Evolutionary conservation across 306 rosid genomes (phyloP), one percentile per base, ranked within the genome.

Genomic region (Acacia crassicarpa): DNA sequence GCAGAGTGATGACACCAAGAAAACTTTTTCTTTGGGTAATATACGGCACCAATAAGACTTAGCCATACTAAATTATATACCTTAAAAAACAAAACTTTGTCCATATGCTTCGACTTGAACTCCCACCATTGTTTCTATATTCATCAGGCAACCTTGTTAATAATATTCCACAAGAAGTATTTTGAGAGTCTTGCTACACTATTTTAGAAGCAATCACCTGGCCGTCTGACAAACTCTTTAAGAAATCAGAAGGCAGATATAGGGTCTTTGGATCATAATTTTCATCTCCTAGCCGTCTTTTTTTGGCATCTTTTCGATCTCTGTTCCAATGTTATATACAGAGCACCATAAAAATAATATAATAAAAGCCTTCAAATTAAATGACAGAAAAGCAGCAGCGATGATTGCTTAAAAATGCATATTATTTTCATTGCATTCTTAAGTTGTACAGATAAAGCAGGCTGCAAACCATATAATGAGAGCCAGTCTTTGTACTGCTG

Each of bases 81-180:
- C 99, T 95, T 95, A 89, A 93, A 95, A 86, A 95, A 95, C 71
- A 92, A 79, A 76, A 95, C 96, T 88, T 95, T 95, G 84, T 93
- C 98, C 98, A 95, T 91, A 77, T 93, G 96, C 83, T 91, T 90
- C 53, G 99, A 90, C 94, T 95, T 95, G 88, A 95, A 95, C 72
- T 93, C 99, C 99, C 98, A 93, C 99, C 99, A 95, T 88, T 95
- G 98, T 81, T 87, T 95, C 99, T 95, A 88, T 67, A 80, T 61
- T 63, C 81, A 85, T 73, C 75, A 83, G 38, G 51, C 46, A 13
- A 71, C 62, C 66, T 82, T 6, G 81, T 79, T 67, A 83, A 86
- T 53, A 23, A 38, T 69, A 83, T 80, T 76, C 76, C 74, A 59
- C 78, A 65, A 27, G 19, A 48, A 68, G 41, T 49, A 68, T 30